Conservation (phyloP, 2,329 filamentous ascomycete genomes). For the Xylaria sp. region DNA sequence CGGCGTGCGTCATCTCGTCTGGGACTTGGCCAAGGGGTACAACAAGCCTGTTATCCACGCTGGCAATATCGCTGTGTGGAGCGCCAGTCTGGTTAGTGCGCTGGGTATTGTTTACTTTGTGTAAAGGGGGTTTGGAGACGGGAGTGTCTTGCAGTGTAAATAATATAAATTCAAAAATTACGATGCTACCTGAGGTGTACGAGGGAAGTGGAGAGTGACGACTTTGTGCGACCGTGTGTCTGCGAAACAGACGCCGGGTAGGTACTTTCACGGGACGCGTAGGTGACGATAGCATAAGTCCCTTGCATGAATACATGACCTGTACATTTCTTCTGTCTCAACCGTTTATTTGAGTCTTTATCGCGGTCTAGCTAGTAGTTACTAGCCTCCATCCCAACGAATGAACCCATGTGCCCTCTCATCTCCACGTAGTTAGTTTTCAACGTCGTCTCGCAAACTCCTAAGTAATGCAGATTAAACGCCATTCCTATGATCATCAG, state of each 20-base stretch:
- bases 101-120: slow-evolving; percentile 61
- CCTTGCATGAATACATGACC: slow-evolving; percentile 33
- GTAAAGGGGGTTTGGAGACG: slow-evolving; percentile 43
- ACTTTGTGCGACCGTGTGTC: slow-evolving; percentile 2
- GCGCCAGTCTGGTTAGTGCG: slow-evolving; percentile 55
- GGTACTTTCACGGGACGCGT: slow-evolving; percentile 1
- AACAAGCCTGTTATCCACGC: slow-evolving; percentile 58
- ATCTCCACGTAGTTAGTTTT: background rate
- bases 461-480: background rate
- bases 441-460: background rate
- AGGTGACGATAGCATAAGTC: slow-evolving; percentile 18
- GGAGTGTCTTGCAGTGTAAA: background rate
- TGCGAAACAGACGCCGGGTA: background rate
- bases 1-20: slow-evolving; percentile 65
- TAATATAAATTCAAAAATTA: background rate
- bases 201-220: background rate
- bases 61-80: slow-evolving; percentile 61
- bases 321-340: slow-evolving; percentile 36
- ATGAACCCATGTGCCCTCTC: background rate
- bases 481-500: slow-evolving; percentile 41
- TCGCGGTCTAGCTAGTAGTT: background rate
- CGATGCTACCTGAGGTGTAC: background rate
- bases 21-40: slow-evolving; percentile 64
- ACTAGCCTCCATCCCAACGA: background rate
- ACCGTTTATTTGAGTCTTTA: background rate